These are phyloP conservation scores for Fusarium sp. DNA, from an alignment of 2,329 filamentous ascomycete genomes.

Conservation along the genomic window DNA sequence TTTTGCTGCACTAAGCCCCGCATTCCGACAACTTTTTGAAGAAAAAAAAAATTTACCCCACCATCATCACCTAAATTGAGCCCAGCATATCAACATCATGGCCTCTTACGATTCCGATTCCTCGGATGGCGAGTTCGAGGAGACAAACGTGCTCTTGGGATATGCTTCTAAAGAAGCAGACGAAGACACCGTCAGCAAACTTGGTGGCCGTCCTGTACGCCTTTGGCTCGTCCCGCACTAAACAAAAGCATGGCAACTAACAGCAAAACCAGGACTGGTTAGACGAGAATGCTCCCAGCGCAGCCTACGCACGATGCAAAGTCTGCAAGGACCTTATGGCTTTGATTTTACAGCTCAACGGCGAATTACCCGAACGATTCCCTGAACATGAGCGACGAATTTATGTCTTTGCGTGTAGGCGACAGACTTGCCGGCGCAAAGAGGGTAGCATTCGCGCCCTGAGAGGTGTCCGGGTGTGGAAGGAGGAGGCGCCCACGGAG, in stretches of 20 bases:
- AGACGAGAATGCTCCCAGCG: conserved; percentile 77
- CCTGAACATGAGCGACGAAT: conserved; percentile 88
- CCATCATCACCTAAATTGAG: conserved; percentile 46
- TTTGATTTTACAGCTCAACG: conserved; percentile 90
- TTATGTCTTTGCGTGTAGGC: conserved; percentile 86
- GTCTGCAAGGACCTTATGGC: conserved; percentile 87
- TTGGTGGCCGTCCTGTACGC: conserved; percentile 88
- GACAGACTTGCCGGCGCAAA: conserved; percentile 83
- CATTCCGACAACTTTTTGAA: conserved; percentile 40
- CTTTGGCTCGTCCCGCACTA: not conserved
- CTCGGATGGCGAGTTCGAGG: conserved; percentile 76
- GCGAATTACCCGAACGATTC: conserved; percentile 87
- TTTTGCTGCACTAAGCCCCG: conserved; percentile 49
- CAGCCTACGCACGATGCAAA: conserved; percentile 84
- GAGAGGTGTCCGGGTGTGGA: conserved; percentile 72
- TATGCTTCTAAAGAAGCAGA: conserved; percentile 85
- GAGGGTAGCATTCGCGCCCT: conserved; percentile 83
- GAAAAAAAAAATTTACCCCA: conserved; percentile 59
- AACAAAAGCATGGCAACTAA: conserved; percentile 33
- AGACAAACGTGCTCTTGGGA: conserved; percentile 90
- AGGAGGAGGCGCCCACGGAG: conserved; percentile 51
- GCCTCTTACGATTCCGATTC: conserved; percentile 89
- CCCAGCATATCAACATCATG: conserved; percentile 61
- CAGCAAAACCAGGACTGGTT: conserved; percentile 78
- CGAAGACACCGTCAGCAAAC: conserved; percentile 85